Evolutionary conservation across 106 monocot genomes (phyloP), one percentile per base, ranked within the genome.

Genomic region (Dendrobium huoshanense): DNA sequence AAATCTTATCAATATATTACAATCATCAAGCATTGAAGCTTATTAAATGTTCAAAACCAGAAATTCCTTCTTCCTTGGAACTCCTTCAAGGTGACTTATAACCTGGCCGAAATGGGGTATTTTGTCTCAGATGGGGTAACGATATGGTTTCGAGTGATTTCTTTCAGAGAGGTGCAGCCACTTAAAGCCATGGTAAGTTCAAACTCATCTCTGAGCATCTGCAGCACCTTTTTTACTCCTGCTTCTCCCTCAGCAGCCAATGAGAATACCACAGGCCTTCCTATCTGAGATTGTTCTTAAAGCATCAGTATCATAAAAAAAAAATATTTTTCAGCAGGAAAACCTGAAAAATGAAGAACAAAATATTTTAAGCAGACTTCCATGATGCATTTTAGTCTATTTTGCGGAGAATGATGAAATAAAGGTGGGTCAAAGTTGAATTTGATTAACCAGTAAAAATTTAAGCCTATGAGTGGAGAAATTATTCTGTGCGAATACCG

Each of bases 201-300:
- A 29, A 98, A 91, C 84, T 98, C 97, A 9, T 94, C 94, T 18
- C 86, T 88, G 2, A 98, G 90, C 92, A 94, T 92, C 83, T 92
- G 90, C 55, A 98, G 88, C 77, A 98, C 92, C 74, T 94, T 98
- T 61, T 87, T 77, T 0, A 94, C 91, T 9, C 97, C 94, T n/a
- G 84, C 81, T 80, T 97, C 97, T 10, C 97, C 97, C 56, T 92
- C 97, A 0, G 89, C 94, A 33, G 97, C 97, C 78, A 97, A 75
- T 9, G 90, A 89, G 82, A 85, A 97, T 41, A 94, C 67, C 18
- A 94, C 92, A 9, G 97, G 97, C 94, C 94, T 92, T 45, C 90
- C 94, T 75, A 97, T 89, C 97, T 97, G 81, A 33, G 33, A 67
- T 67, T 67, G 7, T 25, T 27, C 2, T 9, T 31, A 8, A 27